Percentiles rank a stretch among this genome's conserved stretches.
Conservation (phyloP, 1,284 basidiomycete genomes). For the Ustilago loliicola region DNA sequence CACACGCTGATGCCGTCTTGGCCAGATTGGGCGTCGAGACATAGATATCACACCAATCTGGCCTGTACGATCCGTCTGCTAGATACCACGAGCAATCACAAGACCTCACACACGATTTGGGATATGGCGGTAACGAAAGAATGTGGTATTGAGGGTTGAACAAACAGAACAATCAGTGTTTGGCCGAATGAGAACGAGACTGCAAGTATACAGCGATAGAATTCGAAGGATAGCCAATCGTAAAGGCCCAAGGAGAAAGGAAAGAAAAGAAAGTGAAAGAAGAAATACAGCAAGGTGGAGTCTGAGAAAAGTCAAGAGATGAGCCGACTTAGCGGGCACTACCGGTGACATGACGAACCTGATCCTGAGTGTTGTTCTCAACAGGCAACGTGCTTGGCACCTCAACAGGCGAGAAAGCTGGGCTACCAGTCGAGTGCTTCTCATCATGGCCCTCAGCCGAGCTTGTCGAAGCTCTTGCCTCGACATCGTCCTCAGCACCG, state of each 20-base stretch:
- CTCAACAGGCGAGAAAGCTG: slow-evolving; percentile 36
- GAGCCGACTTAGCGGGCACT: slow-evolving; percentile 21
- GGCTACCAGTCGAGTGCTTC: slow-evolving; percentile 44
- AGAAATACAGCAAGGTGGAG: slow-evolving; percentile 1
- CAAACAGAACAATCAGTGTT: background rate
- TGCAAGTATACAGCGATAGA: slow-evolving; percentile 2
- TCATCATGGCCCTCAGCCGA: slow-evolving; percentile 32
- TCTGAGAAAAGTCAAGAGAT: background rate
- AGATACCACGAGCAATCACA: background rate
- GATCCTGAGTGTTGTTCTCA: slow-evolving; percentile 8
- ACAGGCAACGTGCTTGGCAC: slow-evolving; percentile 14
- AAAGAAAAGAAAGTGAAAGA: background rate
- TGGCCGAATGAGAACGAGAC: background rate
- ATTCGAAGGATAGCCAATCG: background rate
- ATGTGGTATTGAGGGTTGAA: slow-evolving; percentile 6
- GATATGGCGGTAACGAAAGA: background rate
- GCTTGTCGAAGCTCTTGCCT: slow-evolving; percentile 34
- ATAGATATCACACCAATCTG: background rate
- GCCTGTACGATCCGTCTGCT: background rate
- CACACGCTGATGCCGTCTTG: slow-evolving; percentile 31
- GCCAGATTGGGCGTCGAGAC: slow-evolving; percentile 34
- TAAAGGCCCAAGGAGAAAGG: background rate
- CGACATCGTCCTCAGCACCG: slow-evolving; percentile 43
- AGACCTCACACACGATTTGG: background rate
- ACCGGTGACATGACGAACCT: slow-evolving; percentile 15